Base-by-base conservation (phyloP, 495 filamentous ascomycete genomes). In the Pyrenopolyporus hunteri region DNA sequence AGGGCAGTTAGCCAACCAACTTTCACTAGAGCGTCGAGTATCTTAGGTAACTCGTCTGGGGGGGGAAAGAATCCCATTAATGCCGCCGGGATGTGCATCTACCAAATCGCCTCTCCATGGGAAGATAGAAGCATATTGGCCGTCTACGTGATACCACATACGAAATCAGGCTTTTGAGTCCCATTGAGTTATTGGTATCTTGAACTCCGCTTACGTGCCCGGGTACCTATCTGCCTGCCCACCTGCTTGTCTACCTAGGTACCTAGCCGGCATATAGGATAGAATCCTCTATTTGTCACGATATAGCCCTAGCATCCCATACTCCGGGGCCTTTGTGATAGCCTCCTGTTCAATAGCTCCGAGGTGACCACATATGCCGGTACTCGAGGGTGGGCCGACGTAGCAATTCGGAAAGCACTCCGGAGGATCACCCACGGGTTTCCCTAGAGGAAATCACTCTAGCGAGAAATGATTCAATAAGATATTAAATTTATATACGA, bases 331-430 rank as follows among this genome's bases (percentile, higher is more conserved):
- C n/a, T 45, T 10, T 47, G 31, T 2, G n/a, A 37, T 19, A 35
- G n/a, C 29, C n/a, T 22, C 42, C 25, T 58, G n/a, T 49, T 45
- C 23, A 35, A 57, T 37, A 22, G 19, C 31, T 9, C 33, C 36
- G 31, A 26, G 13, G 37, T 7, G 26, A 51, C 31, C 50, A 29
- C 14, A 50, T 64, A 44, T 55, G 10, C 16, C 49, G 40, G 45
- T 14, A 39, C 40, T 8, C 26, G 42, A 46, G 43, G 26, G 40
- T 51, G 50, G 50, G 40, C 37, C 51, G 23, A 46, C 39, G 56
- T 59, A 40, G 32, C 29, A 65, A 16, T 59, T 28, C 32, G 31
- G 42, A 52, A 13, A 28, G 32, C 28, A 54, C 28, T 64, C 19
- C 29, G 29, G 46, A 45, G 11, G 22, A 19, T 19, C 50, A 50